phyloP scores from a whole-genome alignment of 805 yeast genomes.

The Candida odintsovae region DNA sequence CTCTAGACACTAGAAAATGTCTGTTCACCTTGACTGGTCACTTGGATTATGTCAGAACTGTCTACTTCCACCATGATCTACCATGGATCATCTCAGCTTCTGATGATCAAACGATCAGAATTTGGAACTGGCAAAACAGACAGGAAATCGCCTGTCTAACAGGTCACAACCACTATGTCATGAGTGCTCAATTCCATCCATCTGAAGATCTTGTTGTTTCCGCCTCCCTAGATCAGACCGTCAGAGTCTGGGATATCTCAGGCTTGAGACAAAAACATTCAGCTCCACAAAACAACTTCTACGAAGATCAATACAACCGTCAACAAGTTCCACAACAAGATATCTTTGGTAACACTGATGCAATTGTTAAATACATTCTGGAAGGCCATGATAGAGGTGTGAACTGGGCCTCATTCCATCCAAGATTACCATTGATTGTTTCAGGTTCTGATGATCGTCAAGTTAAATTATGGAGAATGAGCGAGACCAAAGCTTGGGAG shows the following conservation, averaged over 20 bases:
- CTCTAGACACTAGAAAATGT: constrained; percentile 75
- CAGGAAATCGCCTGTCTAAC: constrained; percentile 95
- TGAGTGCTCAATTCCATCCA: constrained; percentile 98
- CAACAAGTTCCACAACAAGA: constrained; percentile 81
- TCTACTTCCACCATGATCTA: constrained; percentile 87
- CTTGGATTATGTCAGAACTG: constrained; percentile 92
- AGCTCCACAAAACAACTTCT: constrained; percentile 55
- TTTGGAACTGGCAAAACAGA: constrained; percentile 99
- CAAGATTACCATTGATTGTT: constrained; percentile 88
- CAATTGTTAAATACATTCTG: constrained; percentile 88
- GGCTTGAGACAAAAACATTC: constrained; percentile 94
- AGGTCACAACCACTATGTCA: constrained; percentile 97
- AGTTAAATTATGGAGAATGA: constrained; percentile 95
- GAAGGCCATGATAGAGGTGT: constrained; percentile 99
- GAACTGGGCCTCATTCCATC: constrained; percentile 98
- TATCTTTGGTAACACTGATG: constrained; percentile 90
- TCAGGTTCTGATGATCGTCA: constrained; percentile 96
- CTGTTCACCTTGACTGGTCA: constrained; percentile 92
- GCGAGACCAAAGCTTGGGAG: constrained; percentile 98
- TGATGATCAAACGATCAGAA: constrained; percentile 97
- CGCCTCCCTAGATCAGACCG: constrained; percentile 96
- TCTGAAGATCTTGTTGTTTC: constrained; percentile 90
- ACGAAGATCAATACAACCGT: constrained; percentile 36
- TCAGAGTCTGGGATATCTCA: constrained; percentile 96
- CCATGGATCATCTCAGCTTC: constrained; percentile 97